A percentile compares a stretch with the other conserved stretches of the same genome.
Evolutionary conservation across 164 flowering plant species (phyloP).

Genomic region (Magnolia officinalis): DNA sequence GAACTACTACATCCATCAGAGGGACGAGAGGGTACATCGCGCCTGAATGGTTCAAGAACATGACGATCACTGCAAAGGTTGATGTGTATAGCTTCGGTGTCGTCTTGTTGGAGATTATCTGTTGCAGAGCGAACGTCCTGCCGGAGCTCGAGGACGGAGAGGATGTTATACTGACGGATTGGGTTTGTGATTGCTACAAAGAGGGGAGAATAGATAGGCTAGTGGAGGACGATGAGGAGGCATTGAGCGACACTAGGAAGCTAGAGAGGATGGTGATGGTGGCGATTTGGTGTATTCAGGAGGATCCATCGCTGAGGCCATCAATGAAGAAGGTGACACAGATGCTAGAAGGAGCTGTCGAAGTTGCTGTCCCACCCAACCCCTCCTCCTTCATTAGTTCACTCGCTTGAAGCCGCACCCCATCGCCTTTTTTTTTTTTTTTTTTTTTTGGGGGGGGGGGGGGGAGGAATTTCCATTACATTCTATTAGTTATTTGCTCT

Average conservation of each 20-base stretch:
- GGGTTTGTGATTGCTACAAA: conserved; percentile 5
- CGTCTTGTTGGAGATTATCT: background rate
- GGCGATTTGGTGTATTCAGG: conserved; percentile 6
- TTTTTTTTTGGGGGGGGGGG: too few species aligned
- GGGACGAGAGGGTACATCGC: background rate
- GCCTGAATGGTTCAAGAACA: conserved; percentile 1
- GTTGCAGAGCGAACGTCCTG: background rate
- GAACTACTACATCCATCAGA: background rate
- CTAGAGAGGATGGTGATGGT: conserved; percentile 8
- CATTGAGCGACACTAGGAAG: background rate
- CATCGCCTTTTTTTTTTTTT: too few species aligned
- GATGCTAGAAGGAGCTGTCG: conserved; percentile 3
- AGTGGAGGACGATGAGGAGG: background rate
- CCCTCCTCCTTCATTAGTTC: conserved; percentile 2
- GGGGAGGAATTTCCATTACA: too few species aligned
- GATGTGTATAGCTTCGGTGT: conserved; percentile 4
- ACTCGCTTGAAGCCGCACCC: background rate
- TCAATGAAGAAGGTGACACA: conserved; percentile 5
- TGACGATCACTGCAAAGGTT: background rate
- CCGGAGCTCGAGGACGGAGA: background rate
- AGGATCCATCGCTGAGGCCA: background rate
- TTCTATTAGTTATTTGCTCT: too few species aligned
- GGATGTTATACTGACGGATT: background rate
- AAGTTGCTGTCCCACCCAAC: background rate
- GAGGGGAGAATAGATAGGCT: background rate